These are phyloP conservation scores for Phytophthora cajani DNA, from an alignment of 352 stramenopile species.

Conservation along the genomic window DNA sequence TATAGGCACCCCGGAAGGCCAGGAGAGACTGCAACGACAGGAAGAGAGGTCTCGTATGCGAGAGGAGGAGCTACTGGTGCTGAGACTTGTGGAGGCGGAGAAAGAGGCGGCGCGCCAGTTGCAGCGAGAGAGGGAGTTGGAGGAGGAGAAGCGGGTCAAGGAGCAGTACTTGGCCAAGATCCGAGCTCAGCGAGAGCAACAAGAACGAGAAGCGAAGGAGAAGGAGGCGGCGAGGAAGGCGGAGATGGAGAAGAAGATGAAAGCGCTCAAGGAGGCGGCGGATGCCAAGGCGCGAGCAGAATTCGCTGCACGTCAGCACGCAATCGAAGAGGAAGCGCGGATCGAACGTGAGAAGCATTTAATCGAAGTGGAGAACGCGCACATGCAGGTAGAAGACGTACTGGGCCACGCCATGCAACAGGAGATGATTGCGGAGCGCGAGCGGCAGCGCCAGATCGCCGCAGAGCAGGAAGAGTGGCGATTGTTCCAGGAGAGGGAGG, in stretches of 20 bases:
- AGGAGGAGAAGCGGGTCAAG: conserved; percentile 55
- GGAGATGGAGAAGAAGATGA: conserved; percentile 64
- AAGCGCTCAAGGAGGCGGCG: conserved; percentile 64
- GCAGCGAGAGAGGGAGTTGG: conserved; percentile 41
- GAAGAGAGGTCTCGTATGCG: conserved; percentile 60
- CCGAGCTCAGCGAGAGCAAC: conserved; percentile 43
- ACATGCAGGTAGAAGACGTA: conserved; percentile 65
- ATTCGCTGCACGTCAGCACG: conserved; percentile 47
- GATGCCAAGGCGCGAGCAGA: conserved; percentile 62
- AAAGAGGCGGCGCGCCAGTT: conserved; percentile 32
- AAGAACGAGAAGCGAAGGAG: conserved; percentile 48
- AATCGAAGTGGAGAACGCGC: conserved; percentile 42
- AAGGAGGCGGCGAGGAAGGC: conserved; percentile 50
- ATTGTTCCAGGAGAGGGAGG: conserved; percentile 58
- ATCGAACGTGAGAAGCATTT: conserved; percentile 42
- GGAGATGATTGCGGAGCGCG: conserved; percentile 43
- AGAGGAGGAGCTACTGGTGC: conserved; percentile 63
- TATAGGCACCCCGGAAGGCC: conserved; percentile 54
- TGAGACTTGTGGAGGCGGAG: conserved; percentile 52
- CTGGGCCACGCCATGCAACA: conserved; percentile 42
- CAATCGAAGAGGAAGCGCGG: conserved; percentile 47
- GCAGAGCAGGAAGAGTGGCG: conserved; percentile 70
- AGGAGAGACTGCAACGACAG: conserved; percentile 53
- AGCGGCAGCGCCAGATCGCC: conserved; percentile 57
- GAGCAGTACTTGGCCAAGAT: conserved; percentile 68